Conservation (phyloP, 495 filamentous ascomycete genomes). For the Parmelia sp. region DNA sequence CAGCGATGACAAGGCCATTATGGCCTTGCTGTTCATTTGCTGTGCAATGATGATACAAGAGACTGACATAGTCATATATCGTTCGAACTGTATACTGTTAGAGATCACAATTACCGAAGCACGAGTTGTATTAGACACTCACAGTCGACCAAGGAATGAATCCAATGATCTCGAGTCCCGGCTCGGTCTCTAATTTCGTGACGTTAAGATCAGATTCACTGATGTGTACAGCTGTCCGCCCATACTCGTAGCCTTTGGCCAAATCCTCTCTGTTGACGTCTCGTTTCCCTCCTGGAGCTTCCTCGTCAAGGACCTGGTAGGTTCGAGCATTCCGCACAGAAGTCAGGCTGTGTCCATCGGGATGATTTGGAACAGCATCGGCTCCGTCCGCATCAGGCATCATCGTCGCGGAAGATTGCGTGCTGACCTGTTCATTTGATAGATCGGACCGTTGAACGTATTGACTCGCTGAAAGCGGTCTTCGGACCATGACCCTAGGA, state of each 20-base stretch:
- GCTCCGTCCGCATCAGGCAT: conserved; percentile 35
- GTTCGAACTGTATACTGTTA: conserved; percentile 56
- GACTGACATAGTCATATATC: conserved; percentile 77
- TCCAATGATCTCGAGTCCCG: conserved; percentile 73
- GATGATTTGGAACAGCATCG: conserved; percentile 39
- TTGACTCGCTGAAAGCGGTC: conserved; percentile 64
- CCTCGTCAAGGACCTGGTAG: conserved; percentile 73
- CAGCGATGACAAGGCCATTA: conserved; percentile 79
- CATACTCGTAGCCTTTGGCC: conserved; percentile 91
- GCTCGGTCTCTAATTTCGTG: conserved; percentile 69
- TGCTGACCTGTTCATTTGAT: conserved; percentile 36
- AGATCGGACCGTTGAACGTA: conserved; percentile 54
- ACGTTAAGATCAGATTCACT: conserved; percentile 74
- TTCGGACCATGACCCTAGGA: conserved; percentile 71
- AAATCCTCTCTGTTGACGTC: conserved; percentile 80
- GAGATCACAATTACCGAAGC: conserved; percentile 17
- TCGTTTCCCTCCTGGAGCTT: conserved; percentile 68
- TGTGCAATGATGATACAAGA: conserved; percentile 67
- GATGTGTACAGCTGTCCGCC: conserved; percentile 84
- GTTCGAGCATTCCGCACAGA: conserved; percentile 63
- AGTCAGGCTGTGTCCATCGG: conserved; percentile 44
- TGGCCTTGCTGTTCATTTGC: conserved; percentile 64
- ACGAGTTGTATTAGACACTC: conserved; percentile 18
- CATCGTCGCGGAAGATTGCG: conserved; percentile 45
- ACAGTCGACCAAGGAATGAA: conserved; percentile 75